Evolutionary conservation across 495 filamentous ascomycete genomes (phyloP).

Genomic region (Penicillium lagena): DNA sequence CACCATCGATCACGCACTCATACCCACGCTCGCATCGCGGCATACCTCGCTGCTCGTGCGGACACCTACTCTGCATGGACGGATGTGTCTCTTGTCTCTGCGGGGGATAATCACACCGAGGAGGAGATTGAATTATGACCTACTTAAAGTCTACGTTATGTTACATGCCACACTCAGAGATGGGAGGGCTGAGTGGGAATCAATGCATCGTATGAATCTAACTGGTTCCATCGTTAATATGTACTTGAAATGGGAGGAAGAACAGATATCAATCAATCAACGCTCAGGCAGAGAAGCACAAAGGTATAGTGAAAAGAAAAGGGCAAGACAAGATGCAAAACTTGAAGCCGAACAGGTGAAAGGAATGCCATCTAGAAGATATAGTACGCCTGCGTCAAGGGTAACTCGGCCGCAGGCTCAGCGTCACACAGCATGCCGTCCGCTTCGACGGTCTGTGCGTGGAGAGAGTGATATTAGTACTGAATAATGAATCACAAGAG

Average conservation of each 20-base stretch:
- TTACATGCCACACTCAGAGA: too few species aligned
- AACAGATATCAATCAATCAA: too few species aligned
- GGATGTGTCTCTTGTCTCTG: slow-evolving; percentile 38
- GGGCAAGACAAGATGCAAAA: not conserved
- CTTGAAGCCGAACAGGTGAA: not conserved
- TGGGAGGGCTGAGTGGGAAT: too few species aligned
- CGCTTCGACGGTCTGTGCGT: slow-evolving; percentile 61
- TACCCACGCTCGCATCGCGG: slow-evolving; percentile 9
- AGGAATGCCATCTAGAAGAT: slow-evolving; percentile 51
- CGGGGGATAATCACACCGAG: slow-evolving; percentile 39
- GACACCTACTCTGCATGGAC: slow-evolving; percentile 37
- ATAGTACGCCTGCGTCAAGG: slow-evolving; percentile 76
- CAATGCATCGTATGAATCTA: too few species aligned
- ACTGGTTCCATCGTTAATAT: too few species aligned
- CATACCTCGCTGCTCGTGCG: slow-evolving; percentile 33
- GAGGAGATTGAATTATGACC: slow-evolving; percentile 44
- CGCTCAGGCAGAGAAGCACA: too few species aligned
- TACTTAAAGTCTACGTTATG: too few species aligned
- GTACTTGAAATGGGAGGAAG: too few species aligned
- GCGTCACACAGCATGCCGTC: slow-evolving; percentile 72
- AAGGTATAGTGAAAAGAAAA: not conserved
- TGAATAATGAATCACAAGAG: not conserved
- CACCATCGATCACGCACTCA: not conserved
- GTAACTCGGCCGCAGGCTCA: slow-evolving; percentile 65
- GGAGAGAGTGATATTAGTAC: not conserved